Conservation (phyloP, 371 early-diverging fungal genomes). For the Mycotypha africana region DNA sequence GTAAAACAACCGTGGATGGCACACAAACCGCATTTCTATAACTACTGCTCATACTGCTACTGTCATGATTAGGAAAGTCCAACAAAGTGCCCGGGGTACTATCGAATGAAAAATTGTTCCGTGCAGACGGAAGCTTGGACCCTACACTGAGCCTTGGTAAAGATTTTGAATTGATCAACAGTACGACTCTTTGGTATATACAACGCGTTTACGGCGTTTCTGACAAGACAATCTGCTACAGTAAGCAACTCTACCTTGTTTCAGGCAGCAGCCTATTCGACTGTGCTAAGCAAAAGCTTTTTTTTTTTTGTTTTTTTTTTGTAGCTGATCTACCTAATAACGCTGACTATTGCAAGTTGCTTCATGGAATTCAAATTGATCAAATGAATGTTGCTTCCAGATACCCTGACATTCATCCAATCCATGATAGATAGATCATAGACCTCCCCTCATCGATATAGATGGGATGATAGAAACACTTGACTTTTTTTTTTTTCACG, state of each 20-base stretch:
- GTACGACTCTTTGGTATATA: conserved; percentile 8
- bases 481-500: too few species aligned
- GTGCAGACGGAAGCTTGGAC: conserved; percentile 1
- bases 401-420: too few species aligned
- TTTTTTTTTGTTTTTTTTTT: conserved; percentile 8
- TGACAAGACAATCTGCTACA: too few species aligned
- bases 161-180: conserved; percentile 11
- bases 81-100: background rate
- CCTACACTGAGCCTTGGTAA: conserved; percentile 5
- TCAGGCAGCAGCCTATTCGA: too few species aligned
- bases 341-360: conserved; percentile 12
- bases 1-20: conserved; percentile 1
- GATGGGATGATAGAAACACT: too few species aligned
- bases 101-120: conserved; percentile 1
- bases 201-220: conserved; percentile 6
- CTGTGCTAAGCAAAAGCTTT: too few species aligned
- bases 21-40: too few species aligned
- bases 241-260: too few species aligned
- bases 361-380: conserved; percentile 11
- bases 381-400: too few species aligned
- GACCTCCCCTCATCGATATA: too few species aligned
- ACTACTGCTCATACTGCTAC: too few species aligned
- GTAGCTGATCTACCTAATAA: conserved; percentile 3
- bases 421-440: too few species aligned
- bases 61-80: conserved; percentile 4